Evolutionary conservation across 208 protist genomes (phyloP).

Genomic region (Wallacemonas collosoma): DNA sequence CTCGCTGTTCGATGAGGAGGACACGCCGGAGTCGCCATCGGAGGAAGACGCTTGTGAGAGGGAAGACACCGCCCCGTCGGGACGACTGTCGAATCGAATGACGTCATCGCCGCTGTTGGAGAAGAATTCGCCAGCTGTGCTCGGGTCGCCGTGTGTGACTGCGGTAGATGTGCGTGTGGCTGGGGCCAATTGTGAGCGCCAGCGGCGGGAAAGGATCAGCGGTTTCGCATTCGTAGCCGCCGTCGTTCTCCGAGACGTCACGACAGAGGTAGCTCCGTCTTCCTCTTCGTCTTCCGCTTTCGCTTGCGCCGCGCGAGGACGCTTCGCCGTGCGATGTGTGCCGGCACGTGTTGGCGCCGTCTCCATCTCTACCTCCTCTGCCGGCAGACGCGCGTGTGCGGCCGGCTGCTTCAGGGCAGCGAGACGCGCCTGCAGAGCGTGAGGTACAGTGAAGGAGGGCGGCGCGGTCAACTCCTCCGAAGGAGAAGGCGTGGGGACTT

Average conservation of each 20-base stretch:
- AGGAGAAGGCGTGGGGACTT: not conserved
- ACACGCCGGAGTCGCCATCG: not conserved
- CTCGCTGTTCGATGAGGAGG: conserved; percentile 7
- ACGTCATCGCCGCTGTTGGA: conserved; percentile 30
- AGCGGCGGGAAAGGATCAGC: conserved; percentile 24
- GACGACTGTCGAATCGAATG: conserved; percentile 33
- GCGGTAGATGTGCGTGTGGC: not conserved
- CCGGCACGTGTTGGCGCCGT: too few species aligned
- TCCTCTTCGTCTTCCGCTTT: too few species aligned
- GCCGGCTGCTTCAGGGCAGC: not conserved
- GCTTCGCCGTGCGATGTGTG: too few species aligned
- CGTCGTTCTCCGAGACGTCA: not conserved
- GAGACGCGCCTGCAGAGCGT: conserved; percentile 38
- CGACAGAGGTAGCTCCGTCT: too few species aligned
- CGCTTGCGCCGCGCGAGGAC: too few species aligned
- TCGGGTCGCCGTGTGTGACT: too few species aligned
- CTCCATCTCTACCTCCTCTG: too few species aligned
- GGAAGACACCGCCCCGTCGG: not conserved
- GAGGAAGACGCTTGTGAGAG: not conserved
- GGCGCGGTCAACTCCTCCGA: not conserved
- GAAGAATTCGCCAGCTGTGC: conserved; percentile 12
- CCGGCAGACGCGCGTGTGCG: too few species aligned
- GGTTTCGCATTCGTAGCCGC: conserved; percentile 14
- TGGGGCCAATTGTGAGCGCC: conserved; percentile 19
- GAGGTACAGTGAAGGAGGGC: conserved; percentile 30